Evolutionary conservation across 1,139 yeast genomes (phyloP), one percentile per base, ranked within the genome.

Genomic region (Geotrichum fermentans): DNA sequence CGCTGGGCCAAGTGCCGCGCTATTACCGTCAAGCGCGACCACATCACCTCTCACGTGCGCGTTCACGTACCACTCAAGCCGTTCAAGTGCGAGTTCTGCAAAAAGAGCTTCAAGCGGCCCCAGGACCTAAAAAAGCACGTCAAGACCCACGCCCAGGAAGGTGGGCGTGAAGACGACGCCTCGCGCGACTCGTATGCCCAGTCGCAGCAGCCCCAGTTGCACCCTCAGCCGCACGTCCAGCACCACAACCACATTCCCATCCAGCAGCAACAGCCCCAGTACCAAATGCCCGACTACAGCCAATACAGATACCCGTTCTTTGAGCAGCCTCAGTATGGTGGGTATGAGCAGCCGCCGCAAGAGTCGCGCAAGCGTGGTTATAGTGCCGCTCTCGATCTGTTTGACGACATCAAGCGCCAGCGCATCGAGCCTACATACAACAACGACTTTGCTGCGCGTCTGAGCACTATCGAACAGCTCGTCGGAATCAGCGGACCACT

Each of bases 51-150:
- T 1, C 98, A 92, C 39, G 32, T 22, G n/a, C 29, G 41, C 29
- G 33, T 28, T 17, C 44, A 49, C 26, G 24, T 42, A 17, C 96
- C 97, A 0, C 73, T 89, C 63, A 90, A 89, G 69, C 97, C 97
- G 5, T 89, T 78, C 73, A 79, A 74, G 55, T 92, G 98, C 69
- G 75, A 78, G 16, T 69, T 74, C 47, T 92, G 98, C 69, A 71
- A 79, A 30, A 89, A 89, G 72, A 77, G 79, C 55, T 92, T 92
- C 72, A 90, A 92, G 73, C 77, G 98, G 62, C 97, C 97, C 8
- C 98, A 90, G 69, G 98, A 90, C 72, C 76, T 92, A 72, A 90
- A 90, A 74, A 92, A 92, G 67, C 98, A 90, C 69, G 69, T 81
- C 56, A 85, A 82, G 70, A 85, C 86, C 36, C 97, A 90, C 66